A percentile compares a stretch with the other conserved stretches of the same genome.
Conservation (phyloP, 2,329 filamentous ascomycete genomes). For the Aureobasidium uvarum region DNA sequence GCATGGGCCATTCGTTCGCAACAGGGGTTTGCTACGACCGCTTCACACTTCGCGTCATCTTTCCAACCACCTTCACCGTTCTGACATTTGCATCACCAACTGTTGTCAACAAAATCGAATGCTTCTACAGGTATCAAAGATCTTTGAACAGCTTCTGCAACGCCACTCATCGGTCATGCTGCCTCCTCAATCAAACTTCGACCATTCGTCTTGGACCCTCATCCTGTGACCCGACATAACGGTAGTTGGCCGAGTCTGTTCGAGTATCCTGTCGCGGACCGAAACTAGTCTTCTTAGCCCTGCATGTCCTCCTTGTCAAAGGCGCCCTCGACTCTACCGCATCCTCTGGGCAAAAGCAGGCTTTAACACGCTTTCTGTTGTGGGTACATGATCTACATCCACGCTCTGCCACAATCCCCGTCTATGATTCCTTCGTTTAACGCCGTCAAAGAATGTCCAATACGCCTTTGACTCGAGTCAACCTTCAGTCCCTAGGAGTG, state of each 20-base stretch:
- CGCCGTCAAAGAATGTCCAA: not conserved
- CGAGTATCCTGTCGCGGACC: not conserved
- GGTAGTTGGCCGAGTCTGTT: conserved; percentile 1
- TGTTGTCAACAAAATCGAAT: not conserved
- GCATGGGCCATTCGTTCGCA: not conserved
- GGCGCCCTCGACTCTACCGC: not conserved
- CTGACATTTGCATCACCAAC: not conserved
- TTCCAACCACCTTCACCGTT: not conserved
- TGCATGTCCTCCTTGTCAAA: conserved; percentile 6
- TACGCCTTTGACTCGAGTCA: conserved; percentile 3
- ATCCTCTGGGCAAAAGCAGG: conserved; percentile 1
- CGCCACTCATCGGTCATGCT: not conserved
- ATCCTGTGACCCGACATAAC: conserved; percentile 6
- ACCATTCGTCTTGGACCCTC: not conserved
- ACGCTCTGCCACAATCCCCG: not conserved
- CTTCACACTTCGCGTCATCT: conserved; percentile 14
- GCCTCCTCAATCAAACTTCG: not conserved
- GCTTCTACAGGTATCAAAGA: no score
- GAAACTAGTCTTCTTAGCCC: conserved; percentile 9
- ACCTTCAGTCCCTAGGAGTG: not conserved
- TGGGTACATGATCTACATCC: conserved; percentile 21
- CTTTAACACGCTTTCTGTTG: conserved; percentile 13
- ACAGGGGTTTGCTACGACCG: conserved; percentile 3
- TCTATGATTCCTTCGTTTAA: not conserved
- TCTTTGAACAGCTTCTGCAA: not conserved